phyloP scores from a whole-genome alignment of 2,329 filamentous ascomycete species.

The Emericellopsis atlantica region DNA sequence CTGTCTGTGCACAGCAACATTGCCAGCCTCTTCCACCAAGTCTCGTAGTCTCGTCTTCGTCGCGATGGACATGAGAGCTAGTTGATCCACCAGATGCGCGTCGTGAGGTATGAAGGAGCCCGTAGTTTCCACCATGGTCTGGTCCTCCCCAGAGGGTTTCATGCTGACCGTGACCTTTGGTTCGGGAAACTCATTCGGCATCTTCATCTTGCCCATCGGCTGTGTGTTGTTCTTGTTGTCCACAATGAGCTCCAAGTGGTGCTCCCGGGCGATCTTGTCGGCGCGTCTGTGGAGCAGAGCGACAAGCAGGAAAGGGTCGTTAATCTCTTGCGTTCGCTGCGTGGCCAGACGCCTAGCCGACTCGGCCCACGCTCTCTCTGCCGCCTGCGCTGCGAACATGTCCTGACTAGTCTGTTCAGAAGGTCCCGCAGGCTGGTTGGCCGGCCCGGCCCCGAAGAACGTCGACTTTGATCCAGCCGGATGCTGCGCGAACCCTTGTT shows the following conservation, averaged over 20 bases:
- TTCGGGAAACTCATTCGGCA: constrained; percentile 33
- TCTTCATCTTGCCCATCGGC: constrained; percentile 33
- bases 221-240: constrained; percentile 36
- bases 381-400: constrained; percentile 51
- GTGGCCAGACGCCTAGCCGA: constrained; percentile 50
- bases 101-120: constrained; percentile 65
- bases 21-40: constrained; percentile 65
- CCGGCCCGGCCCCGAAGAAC: constrained; percentile 53
- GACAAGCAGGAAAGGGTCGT: constrained; percentile 60
- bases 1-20: constrained; percentile 58
- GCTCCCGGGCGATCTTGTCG: constrained; percentile 43
- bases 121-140: constrained; percentile 46
- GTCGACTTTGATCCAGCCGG: constrained; percentile 39
- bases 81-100: constrained; percentile 65
- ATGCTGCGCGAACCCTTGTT: constrained; percentile 38
- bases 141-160: constrained; percentile 44
- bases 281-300: constrained; percentile 46
- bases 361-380: constrained; percentile 52
- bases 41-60: constrained; percentile 68
- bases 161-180: constrained; percentile 41
- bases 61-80: constrained; percentile 72
- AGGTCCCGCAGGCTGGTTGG: constrained; percentile 46
- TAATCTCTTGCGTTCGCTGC: constrained; percentile 54
- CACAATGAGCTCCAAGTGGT: constrained; percentile 41
- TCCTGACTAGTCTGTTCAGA: constrained; percentile 39